phyloP scores from a whole-genome alignment of 2,329 filamentous ascomycete species.

The Metarhizium sp. region DNA sequence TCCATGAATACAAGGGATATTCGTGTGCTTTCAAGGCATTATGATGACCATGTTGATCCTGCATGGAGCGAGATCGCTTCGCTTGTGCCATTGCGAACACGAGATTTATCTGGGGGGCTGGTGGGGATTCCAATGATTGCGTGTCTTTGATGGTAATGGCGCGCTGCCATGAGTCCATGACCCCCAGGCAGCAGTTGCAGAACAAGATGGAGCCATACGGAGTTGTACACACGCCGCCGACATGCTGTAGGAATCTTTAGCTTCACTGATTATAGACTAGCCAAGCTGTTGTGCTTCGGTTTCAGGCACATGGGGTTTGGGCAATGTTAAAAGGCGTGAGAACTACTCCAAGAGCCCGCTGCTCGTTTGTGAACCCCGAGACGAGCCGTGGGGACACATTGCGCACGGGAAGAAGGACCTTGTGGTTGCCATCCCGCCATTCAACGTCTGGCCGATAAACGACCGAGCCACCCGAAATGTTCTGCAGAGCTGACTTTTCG shows the following conservation, averaged over 20 bases:
- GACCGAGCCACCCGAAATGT: not conserved
- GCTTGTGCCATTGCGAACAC: not conserved
- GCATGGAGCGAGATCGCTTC: not conserved
- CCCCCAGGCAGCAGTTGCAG: not conserved
- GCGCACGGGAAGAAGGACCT: not conserved
- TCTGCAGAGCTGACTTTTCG: not conserved
- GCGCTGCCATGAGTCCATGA: no score
- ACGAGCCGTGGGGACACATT: not conserved
- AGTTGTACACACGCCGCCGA: not conserved
- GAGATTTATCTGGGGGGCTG: not conserved
- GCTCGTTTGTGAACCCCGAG: not conserved
- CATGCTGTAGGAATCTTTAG: not conserved
- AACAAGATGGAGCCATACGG: not conserved
- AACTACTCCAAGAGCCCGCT: not conserved
- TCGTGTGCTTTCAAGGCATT: not conserved
- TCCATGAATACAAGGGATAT: not conserved
- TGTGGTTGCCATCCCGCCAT: not conserved
- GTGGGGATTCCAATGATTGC: not conserved
- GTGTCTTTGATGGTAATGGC: not conserved
- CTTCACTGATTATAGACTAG: no score
- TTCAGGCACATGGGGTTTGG: not conserved
- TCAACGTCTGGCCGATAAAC: conserved; percentile 2
- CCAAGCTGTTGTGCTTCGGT: not conserved
- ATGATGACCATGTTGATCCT: not conserved
- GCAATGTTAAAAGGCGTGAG: not conserved